These are phyloP conservation scores for Cavenderia fasciculata DNA, from an alignment of 78 protist genomes.

Conservation along the genomic window DNA sequence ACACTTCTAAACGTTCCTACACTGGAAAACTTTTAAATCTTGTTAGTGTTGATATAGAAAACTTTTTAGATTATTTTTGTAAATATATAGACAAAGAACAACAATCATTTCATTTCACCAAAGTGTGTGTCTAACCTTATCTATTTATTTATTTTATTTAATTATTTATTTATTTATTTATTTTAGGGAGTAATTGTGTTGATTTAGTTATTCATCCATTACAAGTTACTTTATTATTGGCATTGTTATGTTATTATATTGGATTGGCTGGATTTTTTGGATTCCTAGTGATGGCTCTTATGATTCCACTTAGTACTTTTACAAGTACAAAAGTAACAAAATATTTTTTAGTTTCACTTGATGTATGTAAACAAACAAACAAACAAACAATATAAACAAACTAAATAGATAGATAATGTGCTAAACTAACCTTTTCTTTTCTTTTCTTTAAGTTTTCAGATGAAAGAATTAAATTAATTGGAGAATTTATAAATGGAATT, in stretches of 20 bases:
- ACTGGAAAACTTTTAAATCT: background rate
- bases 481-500: slow-evolving; percentile 40
- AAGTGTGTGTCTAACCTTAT: no score
- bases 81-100: no score
- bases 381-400: no score
- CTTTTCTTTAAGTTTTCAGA: no score
- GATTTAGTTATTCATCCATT: slow-evolving; percentile 27
- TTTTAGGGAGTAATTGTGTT: background rate
- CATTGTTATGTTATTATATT: slow-evolving; percentile 16
- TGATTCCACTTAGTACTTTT: background rate
- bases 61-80: background rate
- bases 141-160: no score
- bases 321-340: background rate
- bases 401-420: no score
- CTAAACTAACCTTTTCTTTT: no score
- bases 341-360: background rate
- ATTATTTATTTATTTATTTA: no score
- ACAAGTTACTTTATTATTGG: slow-evolving; percentile 31
- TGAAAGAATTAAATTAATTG: background rate
- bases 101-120: no score
- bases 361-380: no score
- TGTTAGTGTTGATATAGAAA: background rate
- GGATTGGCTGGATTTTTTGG: slow-evolving; percentile 62
- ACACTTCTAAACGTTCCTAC: background rate
- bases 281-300: slow-evolving; percentile 8